Percentiles rank a stretch among this genome's conserved stretches.
Evolutionary conservation across 345 rosid species (phyloP).

Genomic region (Gossypioides kirkii): DNA sequence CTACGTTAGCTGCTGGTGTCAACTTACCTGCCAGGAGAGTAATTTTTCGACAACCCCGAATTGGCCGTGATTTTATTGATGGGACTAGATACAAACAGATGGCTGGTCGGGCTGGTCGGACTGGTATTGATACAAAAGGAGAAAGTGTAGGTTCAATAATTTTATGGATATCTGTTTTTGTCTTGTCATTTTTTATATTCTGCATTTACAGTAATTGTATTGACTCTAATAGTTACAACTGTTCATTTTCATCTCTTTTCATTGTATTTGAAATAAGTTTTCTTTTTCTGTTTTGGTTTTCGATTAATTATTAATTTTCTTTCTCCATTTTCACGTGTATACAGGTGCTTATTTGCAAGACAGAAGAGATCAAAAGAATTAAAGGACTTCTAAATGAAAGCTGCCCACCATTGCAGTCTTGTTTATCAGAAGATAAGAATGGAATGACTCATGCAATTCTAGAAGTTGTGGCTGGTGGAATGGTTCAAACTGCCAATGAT

Average conservation of each 20-base stretch:
- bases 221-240: neutral
- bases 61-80: constrained; percentile 94
- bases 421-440: constrained; percentile 95
- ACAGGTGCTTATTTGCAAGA: constrained; percentile 85
- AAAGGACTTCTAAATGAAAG: constrained; percentile 69
- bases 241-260: neutral
- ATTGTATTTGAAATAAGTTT: constrained; percentile 3
- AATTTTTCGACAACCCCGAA: constrained; percentile 92
- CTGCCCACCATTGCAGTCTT: constrained; percentile 88
- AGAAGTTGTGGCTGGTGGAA: constrained; percentile 97
- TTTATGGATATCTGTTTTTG: constrained; percentile 8
- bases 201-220: neutral
- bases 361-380: constrained; percentile 79
- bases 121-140: constrained; percentile 96
- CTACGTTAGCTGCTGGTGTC: constrained; percentile 98
- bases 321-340: constrained; percentile 14
- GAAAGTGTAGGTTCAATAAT: constrained; percentile 73
- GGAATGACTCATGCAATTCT: constrained; percentile 99
- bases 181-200: neutral
- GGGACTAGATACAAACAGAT: constrained; percentile 97
- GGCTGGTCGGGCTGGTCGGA: constrained; percentile 99
- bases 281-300: neutral
- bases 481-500: constrained; percentile 90
- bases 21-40: constrained; percentile 98
- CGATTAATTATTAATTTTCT: neutral